These are phyloP conservation scores for Cyclotella baltica DNA, from an alignment of 108 stramenopile genomes.

Conservation along the genomic window DNA sequence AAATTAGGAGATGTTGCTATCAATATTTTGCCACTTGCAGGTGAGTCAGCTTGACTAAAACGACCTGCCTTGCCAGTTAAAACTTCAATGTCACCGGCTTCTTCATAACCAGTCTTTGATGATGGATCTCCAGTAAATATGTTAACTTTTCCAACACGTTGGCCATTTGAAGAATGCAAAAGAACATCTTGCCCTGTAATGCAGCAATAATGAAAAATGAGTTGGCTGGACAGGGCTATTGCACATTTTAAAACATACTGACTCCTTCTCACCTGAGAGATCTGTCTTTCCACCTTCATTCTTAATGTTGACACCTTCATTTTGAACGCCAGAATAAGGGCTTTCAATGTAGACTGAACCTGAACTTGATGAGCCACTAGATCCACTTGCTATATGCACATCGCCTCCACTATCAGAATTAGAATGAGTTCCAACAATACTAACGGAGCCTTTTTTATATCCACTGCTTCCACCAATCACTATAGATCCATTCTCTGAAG, in stretches of 20 bases:
- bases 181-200: neutral
- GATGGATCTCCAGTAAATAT: conserved; percentile 30
- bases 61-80: conserved; percentile 16
- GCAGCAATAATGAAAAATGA: neutral
- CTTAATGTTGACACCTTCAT: conserved; percentile 8
- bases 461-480: conserved; percentile 10
- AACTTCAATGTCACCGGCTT: conserved; percentile 36
- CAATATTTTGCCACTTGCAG: neutral
- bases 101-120: neutral
- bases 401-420: conserved; percentile 26
- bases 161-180: neutral
- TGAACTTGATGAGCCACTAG: neutral
- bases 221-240: neutral
- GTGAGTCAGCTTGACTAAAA: neutral
- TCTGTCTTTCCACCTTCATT: conserved; percentile 16
- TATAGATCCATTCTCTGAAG: conserved; percentile 8
- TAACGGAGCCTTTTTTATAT: conserved; percentile 14
- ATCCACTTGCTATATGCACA: conserved; percentile 24
- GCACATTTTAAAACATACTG: neutral
- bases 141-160: conserved; percentile 14
- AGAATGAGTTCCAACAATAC: neutral
- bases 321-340: neutral
- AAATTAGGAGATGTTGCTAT: conserved; percentile 5
- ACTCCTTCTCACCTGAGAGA: neutral
- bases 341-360: conserved; percentile 26